Conservation (phyloP, 2,329 filamentous ascomycete genomes). For the Scedosporium apiospermum region DNA sequence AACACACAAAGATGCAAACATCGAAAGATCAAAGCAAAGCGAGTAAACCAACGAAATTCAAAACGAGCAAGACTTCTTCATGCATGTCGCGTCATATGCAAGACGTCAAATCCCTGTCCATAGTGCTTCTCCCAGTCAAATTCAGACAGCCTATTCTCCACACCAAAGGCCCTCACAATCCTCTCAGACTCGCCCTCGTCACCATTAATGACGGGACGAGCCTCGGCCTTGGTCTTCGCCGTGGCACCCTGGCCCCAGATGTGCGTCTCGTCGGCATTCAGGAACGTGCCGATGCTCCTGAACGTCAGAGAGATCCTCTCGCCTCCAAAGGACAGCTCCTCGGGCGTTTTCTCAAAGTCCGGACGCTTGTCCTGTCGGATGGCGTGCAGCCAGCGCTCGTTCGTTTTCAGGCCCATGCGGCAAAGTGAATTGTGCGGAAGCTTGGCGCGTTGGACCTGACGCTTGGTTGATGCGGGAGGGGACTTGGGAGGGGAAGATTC, state of each 20-base stretch:
- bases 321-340: constrained; percentile 64
- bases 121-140: constrained; percentile 73
- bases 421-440: constrained; percentile 88
- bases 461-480: constrained; percentile 13
- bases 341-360: constrained; percentile 52
- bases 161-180: constrained; percentile 72
- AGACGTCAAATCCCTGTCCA: constrained; percentile 73
- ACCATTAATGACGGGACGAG: constrained; percentile 59
- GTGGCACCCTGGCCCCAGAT: constrained; percentile 94
- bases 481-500: constrained; percentile 1
- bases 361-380: constrained; percentile 80
- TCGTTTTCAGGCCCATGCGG: constrained; percentile 70
- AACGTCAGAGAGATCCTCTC: constrained; percentile 90
- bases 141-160: constrained; percentile 65
- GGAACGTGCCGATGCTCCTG: constrained; percentile 76
- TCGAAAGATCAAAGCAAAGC: neutral
- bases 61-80: neutral
- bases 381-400: constrained; percentile 82
- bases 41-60: neutral
- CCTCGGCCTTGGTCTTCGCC: constrained; percentile 51
- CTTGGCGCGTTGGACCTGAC: constrained; percentile 56
- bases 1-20: neutral
- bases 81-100: constrained; percentile 46
- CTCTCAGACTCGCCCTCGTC: constrained; percentile 53
- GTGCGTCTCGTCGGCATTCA: constrained; percentile 49